phyloP scores from a whole-genome alignment of 768 basidiomycete genomes.

The Lyophyllum shimeji region DNA sequence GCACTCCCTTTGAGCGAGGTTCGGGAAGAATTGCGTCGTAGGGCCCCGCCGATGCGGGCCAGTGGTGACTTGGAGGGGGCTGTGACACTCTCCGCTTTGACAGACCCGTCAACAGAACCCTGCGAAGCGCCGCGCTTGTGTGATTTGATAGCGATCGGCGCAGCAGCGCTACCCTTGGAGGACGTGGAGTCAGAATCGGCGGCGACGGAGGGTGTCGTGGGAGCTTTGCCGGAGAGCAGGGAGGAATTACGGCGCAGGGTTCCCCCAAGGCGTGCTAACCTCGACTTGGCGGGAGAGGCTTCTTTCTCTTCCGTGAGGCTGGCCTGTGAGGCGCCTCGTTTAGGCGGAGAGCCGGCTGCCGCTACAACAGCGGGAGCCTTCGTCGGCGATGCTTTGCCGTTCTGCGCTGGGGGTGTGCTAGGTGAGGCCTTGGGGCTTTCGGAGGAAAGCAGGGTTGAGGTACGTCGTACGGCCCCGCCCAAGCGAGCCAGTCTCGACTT shows the following conservation, averaged over 20 bases:
- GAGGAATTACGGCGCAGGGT: not conserved
- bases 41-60: not conserved
- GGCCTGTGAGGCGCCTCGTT: not conserved
- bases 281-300: slow-evolving; percentile 33
- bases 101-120: not conserved
- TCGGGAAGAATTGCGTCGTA: not conserved
- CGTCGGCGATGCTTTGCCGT: not conserved
- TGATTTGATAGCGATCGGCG: not conserved
- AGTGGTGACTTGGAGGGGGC: not conserved
- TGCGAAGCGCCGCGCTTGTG: not conserved
- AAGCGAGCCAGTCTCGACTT: slow-evolving; percentile 55
- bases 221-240: not conserved
- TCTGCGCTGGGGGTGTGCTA: not conserved
- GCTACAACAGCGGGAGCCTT: not conserved
- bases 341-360: not conserved
- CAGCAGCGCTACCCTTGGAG: not conserved
- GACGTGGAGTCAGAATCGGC: not conserved
- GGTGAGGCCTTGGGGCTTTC: not conserved
- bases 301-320: not conserved
- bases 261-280: slow-evolving; percentile 47
- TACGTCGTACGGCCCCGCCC: not conserved
- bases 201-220: not conserved
- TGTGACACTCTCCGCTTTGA: not conserved
- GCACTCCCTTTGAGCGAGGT: not conserved
- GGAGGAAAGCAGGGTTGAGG: not conserved